Percentiles rank a stretch among this genome's conserved stretches.
phyloP scores from a whole-genome alignment of 1,284 basidiomycete genomes.

The Ceratobasidium sp. region DNA sequence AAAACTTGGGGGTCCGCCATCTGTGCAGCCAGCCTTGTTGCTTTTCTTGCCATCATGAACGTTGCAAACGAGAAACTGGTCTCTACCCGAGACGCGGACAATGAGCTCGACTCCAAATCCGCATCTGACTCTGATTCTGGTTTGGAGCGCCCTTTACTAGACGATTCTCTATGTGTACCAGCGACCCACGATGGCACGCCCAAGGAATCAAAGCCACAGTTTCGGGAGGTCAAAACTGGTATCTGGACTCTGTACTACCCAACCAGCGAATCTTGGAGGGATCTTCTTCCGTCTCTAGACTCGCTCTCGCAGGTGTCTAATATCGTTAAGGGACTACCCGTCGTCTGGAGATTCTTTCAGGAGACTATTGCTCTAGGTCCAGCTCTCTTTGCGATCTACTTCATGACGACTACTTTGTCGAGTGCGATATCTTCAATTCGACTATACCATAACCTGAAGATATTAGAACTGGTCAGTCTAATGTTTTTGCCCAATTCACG shows the following conservation, averaged over 20 bases:
- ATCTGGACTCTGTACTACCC: slow-evolving; percentile 30
- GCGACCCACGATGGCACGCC: neutral
- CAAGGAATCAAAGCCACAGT: slow-evolving; percentile 12
- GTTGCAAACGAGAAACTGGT: neutral
- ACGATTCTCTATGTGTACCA: neutral
- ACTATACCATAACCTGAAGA: slow-evolving; percentile 16
- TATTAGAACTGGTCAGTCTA: slow-evolving; percentile 29
- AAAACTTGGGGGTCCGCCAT: neutral
- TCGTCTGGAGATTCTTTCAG: slow-evolving; percentile 27
- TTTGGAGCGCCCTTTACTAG: neutral
- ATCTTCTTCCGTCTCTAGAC: neutral
- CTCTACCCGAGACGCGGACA: neutral
- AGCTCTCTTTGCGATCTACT: slow-evolving; percentile 11
- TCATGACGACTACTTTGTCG: neutral
- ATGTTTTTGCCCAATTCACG: neutral
- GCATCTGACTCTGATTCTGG: neutral
- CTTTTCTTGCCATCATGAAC: neutral
- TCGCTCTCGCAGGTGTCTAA: neutral
- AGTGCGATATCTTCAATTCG: slow-evolving; percentile 6
- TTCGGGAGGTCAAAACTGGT: slow-evolving; percentile 3
- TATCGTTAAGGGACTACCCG: slow-evolving; percentile 4
- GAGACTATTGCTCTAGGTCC: slow-evolving; percentile 23
- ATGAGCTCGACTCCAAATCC: slow-evolving; percentile 4
- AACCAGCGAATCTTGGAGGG: neutral
- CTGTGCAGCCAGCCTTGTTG: neutral